A percentile compares a stretch with the other conserved stretches of the same genome.
Evolutionary conservation across 768 basidiomycete genomes (phyloP).

Genomic region (Russula abietina): DNA sequence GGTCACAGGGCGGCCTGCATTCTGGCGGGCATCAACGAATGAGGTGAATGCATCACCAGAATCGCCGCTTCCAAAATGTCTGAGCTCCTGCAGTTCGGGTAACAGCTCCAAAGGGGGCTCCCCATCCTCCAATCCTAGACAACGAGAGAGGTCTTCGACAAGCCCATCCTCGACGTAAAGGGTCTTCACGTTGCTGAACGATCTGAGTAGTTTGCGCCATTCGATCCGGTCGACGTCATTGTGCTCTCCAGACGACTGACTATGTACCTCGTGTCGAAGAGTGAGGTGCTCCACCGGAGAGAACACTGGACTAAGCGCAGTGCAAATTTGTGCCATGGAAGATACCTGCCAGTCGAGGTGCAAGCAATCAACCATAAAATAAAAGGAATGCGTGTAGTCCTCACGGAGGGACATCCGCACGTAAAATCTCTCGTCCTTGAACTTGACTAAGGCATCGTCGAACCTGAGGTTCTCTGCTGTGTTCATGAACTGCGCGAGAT

Average conservation of each 20-base stretch:
- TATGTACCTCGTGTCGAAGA: too few species aligned
- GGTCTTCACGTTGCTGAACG: not conserved
- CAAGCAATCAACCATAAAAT: too few species aligned
- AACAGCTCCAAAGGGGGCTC: not conserved
- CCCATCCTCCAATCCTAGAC: not conserved
- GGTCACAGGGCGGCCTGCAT: not conserved
- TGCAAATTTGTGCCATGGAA: too few species aligned
- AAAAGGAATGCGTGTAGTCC: too few species aligned
- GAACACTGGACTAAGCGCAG: too few species aligned
- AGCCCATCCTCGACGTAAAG: not conserved
- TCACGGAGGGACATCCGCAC: too few species aligned
- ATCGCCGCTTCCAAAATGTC: not conserved
- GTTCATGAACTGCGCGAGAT: too few species aligned
- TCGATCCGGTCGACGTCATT: not conserved
- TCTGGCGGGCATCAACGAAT: constrained; percentile 23
- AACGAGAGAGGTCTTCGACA: not conserved
- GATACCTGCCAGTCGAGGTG: too few species aligned
- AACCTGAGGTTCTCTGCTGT: too few species aligned
- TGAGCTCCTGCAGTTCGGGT: not conserved
- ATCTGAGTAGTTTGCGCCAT: not conserved
- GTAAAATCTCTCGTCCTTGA: too few species aligned
- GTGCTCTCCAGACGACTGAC: not conserved
- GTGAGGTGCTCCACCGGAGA: too few species aligned
- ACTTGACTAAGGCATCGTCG: too few species aligned
- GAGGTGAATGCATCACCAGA: not conserved